A percentile compares a stretch with the other conserved stretches of the same genome.
These are phyloP conservation scores for Calendula officinalis DNA, from an alignment of 129 eudicot species.

Conservation along the genomic window DNA sequence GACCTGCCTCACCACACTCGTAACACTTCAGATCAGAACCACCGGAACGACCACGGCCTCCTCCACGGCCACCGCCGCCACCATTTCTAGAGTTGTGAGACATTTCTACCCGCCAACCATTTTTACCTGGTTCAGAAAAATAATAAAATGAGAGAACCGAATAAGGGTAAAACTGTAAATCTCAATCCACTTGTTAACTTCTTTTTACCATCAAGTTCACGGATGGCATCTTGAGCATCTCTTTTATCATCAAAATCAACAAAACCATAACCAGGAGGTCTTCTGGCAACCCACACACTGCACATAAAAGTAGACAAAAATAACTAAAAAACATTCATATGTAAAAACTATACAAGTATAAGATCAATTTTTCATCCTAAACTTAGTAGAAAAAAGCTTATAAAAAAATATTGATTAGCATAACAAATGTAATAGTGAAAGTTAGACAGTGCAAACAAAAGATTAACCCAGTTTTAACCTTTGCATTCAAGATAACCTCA, in stretches of 20 bases:
- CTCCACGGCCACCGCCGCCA: constrained; percentile 65
- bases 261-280: constrained; percentile 97
- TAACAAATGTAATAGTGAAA: not conserved
- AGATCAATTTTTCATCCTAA: not conserved
- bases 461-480: not conserved
- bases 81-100: constrained; percentile 95
- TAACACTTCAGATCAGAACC: constrained; percentile 96
- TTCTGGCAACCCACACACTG: constrained; percentile 98
- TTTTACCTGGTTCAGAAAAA: constrained; percentile 55
- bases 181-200: no score
- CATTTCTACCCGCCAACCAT: constrained; percentile 98
- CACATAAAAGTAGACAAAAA: constrained; percentile 15
- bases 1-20: constrained; percentile 98
- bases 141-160: not conserved
- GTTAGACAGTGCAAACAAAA: not conserved
- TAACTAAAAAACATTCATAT: not conserved
- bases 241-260: constrained; percentile 88
- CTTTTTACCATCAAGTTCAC: constrained; percentile 90
- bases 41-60: constrained; percentile 92
- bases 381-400: no score
- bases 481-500: constrained; percentile 6
- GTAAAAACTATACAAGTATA: not conserved
- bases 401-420: not conserved
- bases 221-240: constrained; percentile 93
- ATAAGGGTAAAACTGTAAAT: not conserved